Evolutionary conservation across 257 asterid species (phyloP).

Genomic region (Gardenia jasminoides): DNA sequence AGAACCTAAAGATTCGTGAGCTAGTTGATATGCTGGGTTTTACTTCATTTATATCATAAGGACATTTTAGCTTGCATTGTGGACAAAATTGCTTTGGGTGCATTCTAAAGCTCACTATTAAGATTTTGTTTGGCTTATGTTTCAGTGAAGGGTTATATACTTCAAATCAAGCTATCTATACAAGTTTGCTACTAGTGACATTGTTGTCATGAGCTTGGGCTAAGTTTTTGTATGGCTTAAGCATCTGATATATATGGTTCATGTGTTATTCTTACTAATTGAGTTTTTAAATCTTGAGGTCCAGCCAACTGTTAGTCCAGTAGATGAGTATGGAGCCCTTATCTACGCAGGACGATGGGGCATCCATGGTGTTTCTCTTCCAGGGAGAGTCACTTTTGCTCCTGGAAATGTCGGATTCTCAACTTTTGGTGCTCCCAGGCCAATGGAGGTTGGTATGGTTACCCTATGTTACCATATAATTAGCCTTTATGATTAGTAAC

Average conservation of each 20-base stretch:
- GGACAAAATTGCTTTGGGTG: not conserved
- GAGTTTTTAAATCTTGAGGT: conserved; percentile 5
- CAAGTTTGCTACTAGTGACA: not conserved
- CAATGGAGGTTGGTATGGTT: conserved; percentile 65
- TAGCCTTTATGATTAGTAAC: conserved; percentile 6
- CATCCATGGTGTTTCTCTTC: conserved; percentile 83
- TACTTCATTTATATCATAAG: not conserved
- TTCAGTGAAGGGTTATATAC: not conserved
- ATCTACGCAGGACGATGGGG: conserved; percentile 95
- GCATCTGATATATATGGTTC: not conserved
- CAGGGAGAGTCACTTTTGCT: conserved; percentile 97
- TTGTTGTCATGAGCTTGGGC: not conserved
- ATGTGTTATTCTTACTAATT: not conserved
- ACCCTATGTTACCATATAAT: not conserved
- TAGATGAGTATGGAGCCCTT: conserved; percentile 91
- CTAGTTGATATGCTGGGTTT: not conserved
- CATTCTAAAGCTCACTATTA: not conserved
- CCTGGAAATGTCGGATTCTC: conserved; percentile 94
- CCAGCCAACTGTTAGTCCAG: conserved; percentile 71
- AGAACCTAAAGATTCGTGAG: not conserved
- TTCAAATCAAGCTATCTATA: not conserved
- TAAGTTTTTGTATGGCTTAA: not conserved
- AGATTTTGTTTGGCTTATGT: not conserved
- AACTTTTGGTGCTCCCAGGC: conserved; percentile 96
- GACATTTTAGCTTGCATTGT: not conserved